Evolutionary conservation across 1,284 basidiomycete genomes (phyloP), one percentile per base, ranked within the genome.

Genomic region (Chalciporus piperatoides): DNA sequence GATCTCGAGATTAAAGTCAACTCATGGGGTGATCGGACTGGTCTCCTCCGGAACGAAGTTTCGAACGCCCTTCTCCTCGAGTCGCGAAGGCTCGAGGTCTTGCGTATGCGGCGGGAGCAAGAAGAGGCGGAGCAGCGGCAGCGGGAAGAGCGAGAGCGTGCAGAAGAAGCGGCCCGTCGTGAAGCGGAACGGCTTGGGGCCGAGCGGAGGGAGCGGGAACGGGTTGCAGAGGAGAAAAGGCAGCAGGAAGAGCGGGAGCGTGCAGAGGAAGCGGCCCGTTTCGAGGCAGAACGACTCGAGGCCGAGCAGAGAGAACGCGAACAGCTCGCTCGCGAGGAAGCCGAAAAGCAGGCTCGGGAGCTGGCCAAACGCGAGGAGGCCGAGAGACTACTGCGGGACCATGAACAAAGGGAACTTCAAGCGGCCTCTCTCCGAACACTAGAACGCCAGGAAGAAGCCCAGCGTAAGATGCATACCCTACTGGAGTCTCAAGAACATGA

Each of bases 1-100:
- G 75, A 80, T 55, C 67, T 71, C 1, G 78, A 82, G 55, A 53
- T 69, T n/a, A 73, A 71, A 39, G 68, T 79, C 48, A 70, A 64
- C 19, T 62, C 69, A 2, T 85, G 79, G 78, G 63, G 71, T 33
- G 73, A 78, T 47, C 72, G 69, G 48, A 55, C 73, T 7, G 65
- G 67, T 2, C 53, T 60, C 8, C 65, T 85, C 30, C 67, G 67
- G 48, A 55, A 60, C 25, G 62, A 68, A 39, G 57, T 80, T 46
- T 59, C 61, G 6, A 65, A 68, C 24, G 67, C 69, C 9, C 64
- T 72, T 43, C 58, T 62, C 7, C 49, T 56, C 8, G 79, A 74
- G 49, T 61, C 57, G 19, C 51, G 56, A 44, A 61, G 61, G 40
- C 57, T 71, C 3, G 67, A 78, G 48, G 57, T 49, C 33, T 11